These are phyloP conservation scores for Macadamia tetraphylla DNA, from an alignment of 164 flowering plant species.

Conservation along the genomic window DNA sequence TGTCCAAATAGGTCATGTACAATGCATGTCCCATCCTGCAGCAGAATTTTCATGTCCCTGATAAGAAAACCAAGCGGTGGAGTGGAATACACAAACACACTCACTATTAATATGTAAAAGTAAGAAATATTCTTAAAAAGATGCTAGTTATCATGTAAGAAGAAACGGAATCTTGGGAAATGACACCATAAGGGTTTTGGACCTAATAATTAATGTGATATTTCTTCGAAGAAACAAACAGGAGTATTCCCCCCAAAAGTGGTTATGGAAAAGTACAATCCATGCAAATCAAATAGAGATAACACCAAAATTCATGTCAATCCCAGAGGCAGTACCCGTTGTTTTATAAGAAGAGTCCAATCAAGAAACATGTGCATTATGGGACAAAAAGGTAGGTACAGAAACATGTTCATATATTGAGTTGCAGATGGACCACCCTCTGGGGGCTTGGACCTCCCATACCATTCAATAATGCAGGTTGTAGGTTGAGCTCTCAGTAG, in stretches of 20 bases:
- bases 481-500: too few relatives aligned
- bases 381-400: too few relatives aligned
- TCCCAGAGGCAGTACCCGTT: not conserved
- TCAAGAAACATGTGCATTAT: slow-evolving; percentile 41
- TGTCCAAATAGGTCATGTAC: slow-evolving; percentile 94
- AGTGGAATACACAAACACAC: not conserved
- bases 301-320: not conserved
- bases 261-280: too few relatives aligned
- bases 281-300: not conserved
- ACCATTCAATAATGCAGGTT: too few relatives aligned
- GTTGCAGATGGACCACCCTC: too few relatives aligned
- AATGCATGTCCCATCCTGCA: slow-evolving; percentile 91
- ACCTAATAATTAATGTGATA: not conserved
- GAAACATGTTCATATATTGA: too few relatives aligned
- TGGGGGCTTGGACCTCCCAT: too few relatives aligned
- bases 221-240: not conserved
- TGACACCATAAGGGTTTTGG: not conserved
- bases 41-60: slow-evolving; percentile 2
- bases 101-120: not conserved
- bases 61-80: not conserved
- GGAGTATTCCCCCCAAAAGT: not conserved
- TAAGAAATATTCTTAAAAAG: not conserved
- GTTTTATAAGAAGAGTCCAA: slow-evolving; percentile 23
- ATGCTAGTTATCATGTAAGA: not conserved
- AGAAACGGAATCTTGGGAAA: not conserved